A percentile compares a stretch with the other conserved stretches of the same genome.
Evolutionary conservation across 805 yeast species (phyloP).

Genomic region (Yamadazyma sp.): DNA sequence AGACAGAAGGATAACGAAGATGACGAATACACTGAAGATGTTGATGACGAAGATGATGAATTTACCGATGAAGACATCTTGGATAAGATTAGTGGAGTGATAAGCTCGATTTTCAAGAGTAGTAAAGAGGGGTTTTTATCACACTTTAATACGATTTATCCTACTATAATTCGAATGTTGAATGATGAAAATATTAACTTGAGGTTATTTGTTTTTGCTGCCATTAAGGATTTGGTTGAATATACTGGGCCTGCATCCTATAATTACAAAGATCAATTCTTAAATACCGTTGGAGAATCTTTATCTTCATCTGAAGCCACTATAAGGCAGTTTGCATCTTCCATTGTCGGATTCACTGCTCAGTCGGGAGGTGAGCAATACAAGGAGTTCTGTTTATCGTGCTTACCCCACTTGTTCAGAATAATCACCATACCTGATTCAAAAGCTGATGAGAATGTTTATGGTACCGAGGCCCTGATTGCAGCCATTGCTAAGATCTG

Average conservation of each 20-base stretch:
- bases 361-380: constrained; percentile 68
- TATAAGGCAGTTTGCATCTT: constrained; percentile 85
- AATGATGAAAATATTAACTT: constrained; percentile 66
- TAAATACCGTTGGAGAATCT: constrained; percentile 63
- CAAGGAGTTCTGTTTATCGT: constrained; percentile 60
- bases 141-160: constrained; percentile 62
- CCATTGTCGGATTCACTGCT: constrained; percentile 82
- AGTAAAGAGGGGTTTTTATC: constrained; percentile 58
- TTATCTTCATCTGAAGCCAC: constrained; percentile 65
- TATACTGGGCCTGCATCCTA: constrained; percentile 69
- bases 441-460: constrained; percentile 76
- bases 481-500: constrained; percentile 83
- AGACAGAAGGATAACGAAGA: constrained; percentile 66
- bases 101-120: constrained; percentile 68
- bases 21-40: constrained; percentile 85
- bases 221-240: constrained; percentile 79
- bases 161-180: constrained; percentile 60
- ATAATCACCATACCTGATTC: constrained; percentile 78
- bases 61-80: constrained; percentile 89
- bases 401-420: constrained; percentile 74
- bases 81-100: constrained; percentile 78
- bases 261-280: constrained; percentile 62
- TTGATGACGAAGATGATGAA: constrained; percentile 78
- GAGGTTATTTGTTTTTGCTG: constrained; percentile 75
- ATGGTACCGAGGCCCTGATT: constrained; percentile 84